phyloP scores from a whole-genome alignment of 345 rosid genomes.

The Pugionium cornutum region DNA sequence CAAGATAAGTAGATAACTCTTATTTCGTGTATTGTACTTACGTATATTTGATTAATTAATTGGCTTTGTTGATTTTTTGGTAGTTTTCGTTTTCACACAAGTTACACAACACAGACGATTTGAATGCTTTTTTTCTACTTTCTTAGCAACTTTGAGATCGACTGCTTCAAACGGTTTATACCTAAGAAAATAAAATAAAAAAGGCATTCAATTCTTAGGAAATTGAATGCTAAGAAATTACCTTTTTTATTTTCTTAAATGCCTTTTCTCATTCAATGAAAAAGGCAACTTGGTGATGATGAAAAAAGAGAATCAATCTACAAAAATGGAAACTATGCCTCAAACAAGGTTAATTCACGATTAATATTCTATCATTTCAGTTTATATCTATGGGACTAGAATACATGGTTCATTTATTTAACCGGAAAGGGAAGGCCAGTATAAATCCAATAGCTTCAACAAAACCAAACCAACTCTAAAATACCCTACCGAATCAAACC shows the following conservation, averaged over 20 bases:
- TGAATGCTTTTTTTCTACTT: neutral
- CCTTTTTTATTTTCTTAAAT: too few species aligned
- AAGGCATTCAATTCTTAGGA: too few species aligned
- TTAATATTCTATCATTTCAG: neutral
- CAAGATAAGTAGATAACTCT: conserved; percentile 4
- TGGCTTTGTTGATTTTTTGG: conserved; percentile 22
- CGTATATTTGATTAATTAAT: conserved; percentile 11
- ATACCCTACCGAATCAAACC: conserved; percentile 9
- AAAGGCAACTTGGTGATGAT: conserved; percentile 19
- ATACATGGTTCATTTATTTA: neutral
- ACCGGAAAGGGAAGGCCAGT: neutral
- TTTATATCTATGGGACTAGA: neutral
- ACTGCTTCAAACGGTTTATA: too few species aligned
- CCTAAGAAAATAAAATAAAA: too few species aligned
- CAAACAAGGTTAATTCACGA: neutral
- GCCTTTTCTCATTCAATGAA: too few species aligned
- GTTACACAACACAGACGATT: neutral
- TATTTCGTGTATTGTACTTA: neutral
- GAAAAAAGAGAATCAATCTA: neutral
- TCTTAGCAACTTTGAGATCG: conserved; percentile 4
- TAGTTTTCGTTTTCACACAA: conserved; percentile 25
- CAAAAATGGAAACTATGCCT: neutral
- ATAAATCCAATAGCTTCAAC: neutral
- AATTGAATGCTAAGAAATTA: too few species aligned
- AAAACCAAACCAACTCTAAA: neutral